A percentile compares a stretch with the other conserved stretches of the same genome.
Conservation (phyloP, 2,329 filamentous ascomycete genomes). For the Arthrobotrys iridis region DNA sequence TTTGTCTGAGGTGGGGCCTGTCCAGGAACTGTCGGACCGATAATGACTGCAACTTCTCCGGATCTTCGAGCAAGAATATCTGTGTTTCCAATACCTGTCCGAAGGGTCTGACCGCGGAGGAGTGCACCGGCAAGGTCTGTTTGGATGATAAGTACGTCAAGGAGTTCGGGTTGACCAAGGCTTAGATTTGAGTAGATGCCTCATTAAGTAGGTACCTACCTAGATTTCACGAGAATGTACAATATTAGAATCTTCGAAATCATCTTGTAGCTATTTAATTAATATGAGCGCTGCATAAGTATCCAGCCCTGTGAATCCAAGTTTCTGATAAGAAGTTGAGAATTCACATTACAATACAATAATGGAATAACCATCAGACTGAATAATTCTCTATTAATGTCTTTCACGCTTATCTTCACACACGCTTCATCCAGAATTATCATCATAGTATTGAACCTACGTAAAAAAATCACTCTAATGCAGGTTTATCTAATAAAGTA, state of each 20-base stretch:
- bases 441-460: no score
- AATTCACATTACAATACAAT: no score
- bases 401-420: no score
- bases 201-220: no score
- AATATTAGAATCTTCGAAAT: not conserved
- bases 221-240: no score
- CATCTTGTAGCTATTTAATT: not conserved
- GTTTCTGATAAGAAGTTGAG: not conserved
- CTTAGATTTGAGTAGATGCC: not conserved
- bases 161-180: slow-evolving; percentile 2
- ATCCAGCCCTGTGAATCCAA: not conserved
- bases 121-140: slow-evolving; percentile 31
- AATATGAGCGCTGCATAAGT: not conserved
- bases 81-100: slow-evolving; percentile 27
- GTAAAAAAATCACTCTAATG: no score
- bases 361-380: no score
- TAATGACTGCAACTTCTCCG: not conserved
- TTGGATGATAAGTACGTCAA: slow-evolving; percentile 18
- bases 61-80: not conserved
- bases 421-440: no score
- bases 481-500: no score
- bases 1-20: not conserved
- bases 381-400: no score
- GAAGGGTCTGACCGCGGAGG: not conserved
- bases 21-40: not conserved